phyloP scores from a whole-genome alignment of 805 yeast genomes.

The Saccharomycopsis sp. region DNA sequence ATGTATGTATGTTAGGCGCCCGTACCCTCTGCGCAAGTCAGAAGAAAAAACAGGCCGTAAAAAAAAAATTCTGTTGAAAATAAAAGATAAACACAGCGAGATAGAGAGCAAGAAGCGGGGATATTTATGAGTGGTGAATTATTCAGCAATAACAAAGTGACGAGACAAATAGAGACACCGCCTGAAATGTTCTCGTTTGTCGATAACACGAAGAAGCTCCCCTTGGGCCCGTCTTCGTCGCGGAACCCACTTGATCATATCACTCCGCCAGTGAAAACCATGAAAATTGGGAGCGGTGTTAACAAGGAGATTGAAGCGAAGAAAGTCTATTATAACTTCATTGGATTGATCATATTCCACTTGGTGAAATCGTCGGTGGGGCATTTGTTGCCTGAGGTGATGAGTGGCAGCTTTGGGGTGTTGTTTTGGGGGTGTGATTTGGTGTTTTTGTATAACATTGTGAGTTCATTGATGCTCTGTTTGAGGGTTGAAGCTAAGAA shows the following conservation, averaged over 20 bases:
- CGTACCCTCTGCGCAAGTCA: no score
- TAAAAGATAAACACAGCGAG: no score
- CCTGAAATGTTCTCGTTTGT: background rate
- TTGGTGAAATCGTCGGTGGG: background rate
- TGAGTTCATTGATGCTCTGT: background rate
- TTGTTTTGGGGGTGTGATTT: conserved; percentile 1
- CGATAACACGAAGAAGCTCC: background rate
- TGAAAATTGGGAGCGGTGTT: background rate
- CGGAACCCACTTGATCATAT: background rate
- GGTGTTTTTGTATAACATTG: conserved; percentile 1
- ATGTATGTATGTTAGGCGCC: no score
- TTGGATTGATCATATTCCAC: background rate
- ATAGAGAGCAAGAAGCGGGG: no score
- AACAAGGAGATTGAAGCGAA: conserved; percentile 4
- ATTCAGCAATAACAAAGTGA: no score
- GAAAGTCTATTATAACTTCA: background rate
- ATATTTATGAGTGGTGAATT: no score
- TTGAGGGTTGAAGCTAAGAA: background rate
- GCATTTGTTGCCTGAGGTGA: background rate
- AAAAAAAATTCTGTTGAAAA: no score
- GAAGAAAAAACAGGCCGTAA: no score
- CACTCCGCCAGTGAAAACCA: background rate
- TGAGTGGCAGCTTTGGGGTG: no score
- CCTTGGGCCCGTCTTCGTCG: no score
- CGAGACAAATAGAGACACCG: no score